Evolutionary conservation across 1,284 basidiomycete genomes (phyloP).

Genomic region (Rhodotorula sp.): DNA sequence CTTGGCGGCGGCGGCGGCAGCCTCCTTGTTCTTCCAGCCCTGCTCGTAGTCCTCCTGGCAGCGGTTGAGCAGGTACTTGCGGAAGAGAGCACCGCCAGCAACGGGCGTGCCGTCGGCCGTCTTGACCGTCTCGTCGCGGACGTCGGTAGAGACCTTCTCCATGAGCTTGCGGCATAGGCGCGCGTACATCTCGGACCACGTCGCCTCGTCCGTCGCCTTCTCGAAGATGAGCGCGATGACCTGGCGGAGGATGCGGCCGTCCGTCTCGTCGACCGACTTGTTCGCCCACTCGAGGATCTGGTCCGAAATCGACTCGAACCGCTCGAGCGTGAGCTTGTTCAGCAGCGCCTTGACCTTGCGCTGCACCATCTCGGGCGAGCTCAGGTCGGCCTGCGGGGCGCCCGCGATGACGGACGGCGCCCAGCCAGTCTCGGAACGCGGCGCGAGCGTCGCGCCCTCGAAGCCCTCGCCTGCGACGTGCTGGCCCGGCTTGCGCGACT

Average conservation of each 20-base stretch:
- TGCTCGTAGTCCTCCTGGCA: constrained; percentile 95
- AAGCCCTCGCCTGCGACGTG: constrained; percentile 61
- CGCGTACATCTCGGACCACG: constrained; percentile 97
- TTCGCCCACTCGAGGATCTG: constrained; percentile 95
- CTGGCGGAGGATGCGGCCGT: constrained; percentile 89
- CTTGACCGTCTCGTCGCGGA: constrained; percentile 82
- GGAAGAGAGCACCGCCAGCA: constrained; percentile 81
- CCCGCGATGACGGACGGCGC: constrained; percentile 54
- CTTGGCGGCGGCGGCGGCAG: constrained; percentile 58
- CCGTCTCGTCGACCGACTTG: constrained; percentile 86
- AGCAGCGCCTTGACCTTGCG: constrained; percentile 90
- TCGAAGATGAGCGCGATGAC: constrained; percentile 96
- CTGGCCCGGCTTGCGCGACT: constrained; percentile 33
- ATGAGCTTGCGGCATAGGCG: constrained; percentile 91
- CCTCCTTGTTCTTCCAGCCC: constrained; percentile 65
- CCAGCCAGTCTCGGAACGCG: constrained; percentile 80
- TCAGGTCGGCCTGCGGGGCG: constrained; percentile 24
- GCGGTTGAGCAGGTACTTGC: constrained; percentile 86
- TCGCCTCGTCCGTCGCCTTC: constrained; percentile 93
- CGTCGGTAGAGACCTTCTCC: constrained; percentile 79
- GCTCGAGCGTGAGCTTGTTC: constrained; percentile 96
- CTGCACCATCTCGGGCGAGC: constrained; percentile 63
- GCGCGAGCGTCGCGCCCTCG: constrained; percentile 39
- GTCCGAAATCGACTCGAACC: constrained; percentile 90
- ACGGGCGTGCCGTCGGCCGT: constrained; percentile 74